Conservation (phyloP, 371 early-diverging fungal species). For the Mortierella sp. region DNA sequence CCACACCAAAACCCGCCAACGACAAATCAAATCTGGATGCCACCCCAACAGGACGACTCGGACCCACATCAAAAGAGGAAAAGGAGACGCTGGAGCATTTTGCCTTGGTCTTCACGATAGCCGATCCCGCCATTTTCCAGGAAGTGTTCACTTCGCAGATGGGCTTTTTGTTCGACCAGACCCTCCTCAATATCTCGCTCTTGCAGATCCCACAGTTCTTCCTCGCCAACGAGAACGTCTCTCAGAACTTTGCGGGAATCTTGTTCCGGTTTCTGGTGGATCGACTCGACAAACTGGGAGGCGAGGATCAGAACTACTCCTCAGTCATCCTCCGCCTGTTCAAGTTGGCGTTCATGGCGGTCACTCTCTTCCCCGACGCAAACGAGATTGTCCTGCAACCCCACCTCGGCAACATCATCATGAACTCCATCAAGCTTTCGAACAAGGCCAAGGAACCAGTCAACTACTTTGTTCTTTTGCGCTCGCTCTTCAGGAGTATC, state of each 20-base stretch:
- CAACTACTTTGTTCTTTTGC: slow-evolving; percentile 93
- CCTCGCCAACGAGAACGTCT: slow-evolving; percentile 83
- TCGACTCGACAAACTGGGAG: slow-evolving; percentile 87
- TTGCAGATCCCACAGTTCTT: slow-evolving; percentile 92
- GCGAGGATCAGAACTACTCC: slow-evolving; percentile 80
- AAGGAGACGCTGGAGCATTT: slow-evolving; percentile 95
- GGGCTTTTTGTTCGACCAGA: slow-evolving; percentile 86
- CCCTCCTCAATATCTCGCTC: slow-evolving; percentile 84
- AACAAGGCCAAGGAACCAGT: slow-evolving; percentile 87
- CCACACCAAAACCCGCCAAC: slow-evolving; percentile 39
- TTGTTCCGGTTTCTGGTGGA: slow-evolving; percentile 85
- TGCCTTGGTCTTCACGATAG: slow-evolving; percentile 85
- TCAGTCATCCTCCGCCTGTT: slow-evolving; percentile 91
- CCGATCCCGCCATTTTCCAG: slow-evolving; percentile 95
- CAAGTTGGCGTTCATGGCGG: slow-evolving; percentile 94
- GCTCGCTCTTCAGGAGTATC: slow-evolving; percentile 92
- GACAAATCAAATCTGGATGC: slow-evolving; percentile 40
- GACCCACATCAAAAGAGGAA: slow-evolving; percentile 78
- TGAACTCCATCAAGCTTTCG: slow-evolving; percentile 87
- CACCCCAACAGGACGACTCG: slow-evolving; percentile 52
- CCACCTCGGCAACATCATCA: slow-evolving; percentile 91
- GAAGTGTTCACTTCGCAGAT: slow-evolving; percentile 95
- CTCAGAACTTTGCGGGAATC: slow-evolving; percentile 85
- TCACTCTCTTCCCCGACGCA: slow-evolving; percentile 91
- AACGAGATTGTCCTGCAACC: slow-evolving; percentile 94